Base-by-base conservation (phyloP, 1,139 yeast genomes). In the Pichia inconspicua region DNA sequence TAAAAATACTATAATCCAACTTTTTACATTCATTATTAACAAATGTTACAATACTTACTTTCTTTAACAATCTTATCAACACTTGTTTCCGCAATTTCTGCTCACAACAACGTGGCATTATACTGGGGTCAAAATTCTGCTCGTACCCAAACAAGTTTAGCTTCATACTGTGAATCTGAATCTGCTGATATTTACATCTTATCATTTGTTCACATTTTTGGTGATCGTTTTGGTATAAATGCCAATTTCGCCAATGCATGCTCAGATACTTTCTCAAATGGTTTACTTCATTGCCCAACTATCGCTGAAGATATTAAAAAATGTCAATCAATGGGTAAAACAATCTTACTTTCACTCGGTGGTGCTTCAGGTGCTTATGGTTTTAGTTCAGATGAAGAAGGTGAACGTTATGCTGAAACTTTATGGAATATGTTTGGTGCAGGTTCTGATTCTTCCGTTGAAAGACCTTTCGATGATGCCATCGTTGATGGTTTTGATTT, bases 111-210 rank as follows among this genome's bases (percentile, higher is more conserved):
- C 57, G 79, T 87, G 43, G 96, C 83, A 31, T 75, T 86, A 15
- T 88, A 88, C 67, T 89, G 96, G 96, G 97, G 97, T 42, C 97
- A 89, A 68, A 79, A 82, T 60, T 81, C 94, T 17, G 84, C 79
- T 32, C 88, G 88, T n/a, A 62, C 78, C 40, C 96, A 89, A 65
- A 71, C 78, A 52, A 64, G 76, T 15, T 72, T 90, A 49, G 71
- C 82, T 8, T 66, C 72, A 49, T 87, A 88, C 69, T 90, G 97
- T 71, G 71, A 75, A 48, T 73, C 78, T 37, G 76, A 76, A 50
- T 73, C 80, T 44, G 84, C 82, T 36, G 96, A 88, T 60, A 82
- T 87, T 51, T 74, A 84, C 46, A 61, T 89, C 17, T 63, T 89
- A 44, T 78, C 96, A 2, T 89, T 89, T 65, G 67, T 89, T 63